Conservation (phyloP, 108 stramenopile species). For the Pelagomonas calceolata region DNA sequence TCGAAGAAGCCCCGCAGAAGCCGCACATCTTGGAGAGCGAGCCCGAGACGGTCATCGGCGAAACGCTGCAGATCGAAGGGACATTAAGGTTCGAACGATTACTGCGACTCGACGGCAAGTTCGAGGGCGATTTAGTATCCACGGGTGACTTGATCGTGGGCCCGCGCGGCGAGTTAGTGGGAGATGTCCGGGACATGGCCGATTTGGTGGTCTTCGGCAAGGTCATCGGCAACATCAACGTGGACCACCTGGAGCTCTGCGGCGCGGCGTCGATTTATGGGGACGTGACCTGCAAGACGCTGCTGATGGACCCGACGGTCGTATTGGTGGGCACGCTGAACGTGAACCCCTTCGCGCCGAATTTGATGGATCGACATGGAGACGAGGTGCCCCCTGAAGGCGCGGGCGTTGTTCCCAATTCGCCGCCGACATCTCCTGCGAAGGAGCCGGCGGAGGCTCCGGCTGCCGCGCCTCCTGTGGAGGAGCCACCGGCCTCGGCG, state of each 20-base stretch:
- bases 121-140: conserved; percentile 24
- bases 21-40: conserved; percentile 4
- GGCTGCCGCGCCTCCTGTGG: no score
- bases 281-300: conserved; percentile 27
- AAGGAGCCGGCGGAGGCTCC: no score
- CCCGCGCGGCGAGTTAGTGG: conserved; percentile 17
- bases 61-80: conserved; percentile 12
- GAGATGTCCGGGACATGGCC: conserved; percentile 23
- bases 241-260: conserved; percentile 22
- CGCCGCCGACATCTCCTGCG: neutral
- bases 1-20: no score
- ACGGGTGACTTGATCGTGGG: conserved; percentile 29
- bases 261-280: conserved; percentile 29
- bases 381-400: neutral
- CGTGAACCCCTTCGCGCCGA: conserved; percentile 19
- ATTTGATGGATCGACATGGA: neutral
- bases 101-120: conserved; percentile 29
- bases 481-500: no score
- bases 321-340: conserved; percentile 18
- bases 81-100: conserved; percentile 27
- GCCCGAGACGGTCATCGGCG: conserved; percentile 14
- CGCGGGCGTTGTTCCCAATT: neutral
- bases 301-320: conserved; percentile 32
- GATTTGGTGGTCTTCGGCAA: conserved; percentile 34
- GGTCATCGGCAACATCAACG: conserved; percentile 29